A percentile compares a stretch with the other conserved stretches of the same genome.
Conservation (phyloP, 108 stramenopile genomes). For the Pinguiococcus pyrenoidosus region DNA sequence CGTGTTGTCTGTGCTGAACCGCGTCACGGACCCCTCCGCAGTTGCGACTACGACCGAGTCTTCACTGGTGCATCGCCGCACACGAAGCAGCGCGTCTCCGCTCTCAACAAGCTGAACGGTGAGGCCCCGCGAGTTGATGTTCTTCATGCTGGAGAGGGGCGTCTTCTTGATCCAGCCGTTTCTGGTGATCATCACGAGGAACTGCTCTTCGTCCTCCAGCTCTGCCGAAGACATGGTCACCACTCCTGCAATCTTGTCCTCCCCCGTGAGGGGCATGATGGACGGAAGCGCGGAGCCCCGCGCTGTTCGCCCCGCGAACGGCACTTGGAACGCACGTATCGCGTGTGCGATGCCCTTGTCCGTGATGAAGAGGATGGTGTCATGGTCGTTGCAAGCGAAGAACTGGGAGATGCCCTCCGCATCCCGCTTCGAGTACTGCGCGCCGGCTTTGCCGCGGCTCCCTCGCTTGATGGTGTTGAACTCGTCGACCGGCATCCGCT, state of each 20-base stretch:
- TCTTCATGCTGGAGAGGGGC: slow-evolving; percentile 73
- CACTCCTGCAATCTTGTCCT: neutral
- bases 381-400: slow-evolving; percentile 90
- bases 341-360: slow-evolving; percentile 80
- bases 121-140: slow-evolving; percentile 61
- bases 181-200: slow-evolving; percentile 76
- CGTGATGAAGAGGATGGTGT: slow-evolving; percentile 75
- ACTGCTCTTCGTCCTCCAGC: slow-evolving; percentile 23
- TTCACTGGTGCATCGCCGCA: slow-evolving; percentile 46
- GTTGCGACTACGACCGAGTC: slow-evolving; percentile 72
- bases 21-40: slow-evolving; percentile 53
- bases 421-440: slow-evolving; percentile 65
- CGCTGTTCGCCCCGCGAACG: slow-evolving; percentile 54
- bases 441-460: slow-evolving; percentile 31
- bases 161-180: slow-evolving; percentile 72
- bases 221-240: slow-evolving; percentile 14
- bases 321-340: slow-evolving; percentile 71
- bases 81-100: slow-evolving; percentile 74
- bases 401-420: slow-evolving; percentile 71
- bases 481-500: slow-evolving; percentile 78
- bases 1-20: slow-evolving; percentile 47
- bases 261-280: slow-evolving; percentile 39
- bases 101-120: slow-evolving; percentile 60
- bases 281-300: slow-evolving; percentile 26
- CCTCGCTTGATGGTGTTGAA: slow-evolving; percentile 51